A percentile compares a stretch with the other conserved stretches of the same genome.
phyloP scores from a whole-genome alignment of 2,329 filamentous ascomycete species.

The Didymellaceae sp. region DNA sequence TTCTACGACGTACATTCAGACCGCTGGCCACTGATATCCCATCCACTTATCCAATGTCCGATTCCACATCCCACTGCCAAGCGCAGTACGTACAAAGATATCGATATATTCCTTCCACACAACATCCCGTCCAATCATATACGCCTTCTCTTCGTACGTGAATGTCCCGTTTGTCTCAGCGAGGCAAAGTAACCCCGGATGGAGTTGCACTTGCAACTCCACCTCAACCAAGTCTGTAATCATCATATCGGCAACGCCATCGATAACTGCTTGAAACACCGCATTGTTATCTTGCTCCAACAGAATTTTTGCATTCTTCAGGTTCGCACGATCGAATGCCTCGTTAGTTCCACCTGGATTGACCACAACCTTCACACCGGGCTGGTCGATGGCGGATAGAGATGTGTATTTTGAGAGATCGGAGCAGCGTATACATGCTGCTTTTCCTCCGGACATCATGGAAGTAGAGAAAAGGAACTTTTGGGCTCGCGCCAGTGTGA shows the following conservation, averaged over 20 bases:
- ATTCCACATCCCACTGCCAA: conserved; percentile 20
- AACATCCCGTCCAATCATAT: conserved; percentile 17
- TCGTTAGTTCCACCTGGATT: conserved; percentile 23
- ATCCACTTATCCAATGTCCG: conserved; percentile 23
- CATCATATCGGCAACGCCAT: conserved; percentile 20
- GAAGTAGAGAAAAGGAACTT: conserved; percentile 19
- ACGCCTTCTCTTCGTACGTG: conserved; percentile 21
- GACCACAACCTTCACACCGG: conserved; percentile 19
- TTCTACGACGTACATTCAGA: conserved; percentile 10
- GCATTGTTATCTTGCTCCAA: conserved; percentile 23
- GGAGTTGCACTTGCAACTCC: conserved; percentile 20
- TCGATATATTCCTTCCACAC: conserved; percentile 24
- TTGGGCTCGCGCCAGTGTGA: conserved; percentile 15
- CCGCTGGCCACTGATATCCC: conserved; percentile 23
- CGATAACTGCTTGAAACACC: conserved; percentile 20
- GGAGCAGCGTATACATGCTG: conserved; percentile 18
- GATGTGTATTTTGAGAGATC: conserved; percentile 14
- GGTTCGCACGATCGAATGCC: conserved; percentile 21
- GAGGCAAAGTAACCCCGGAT: conserved; percentile 16
- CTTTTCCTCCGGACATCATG: conserved; percentile 18
- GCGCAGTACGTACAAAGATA: conserved; percentile 17
- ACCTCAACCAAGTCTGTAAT: conserved; percentile 23
- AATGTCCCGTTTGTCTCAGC: conserved; percentile 17
- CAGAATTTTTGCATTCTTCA: conserved; percentile 13
- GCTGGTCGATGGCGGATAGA: conserved; percentile 17